Evolutionary conservation across 2,329 filamentous ascomycete genomes (phyloP), one percentile per base, ranked within the genome.

Genomic region (Hypocreales sp.): DNA sequence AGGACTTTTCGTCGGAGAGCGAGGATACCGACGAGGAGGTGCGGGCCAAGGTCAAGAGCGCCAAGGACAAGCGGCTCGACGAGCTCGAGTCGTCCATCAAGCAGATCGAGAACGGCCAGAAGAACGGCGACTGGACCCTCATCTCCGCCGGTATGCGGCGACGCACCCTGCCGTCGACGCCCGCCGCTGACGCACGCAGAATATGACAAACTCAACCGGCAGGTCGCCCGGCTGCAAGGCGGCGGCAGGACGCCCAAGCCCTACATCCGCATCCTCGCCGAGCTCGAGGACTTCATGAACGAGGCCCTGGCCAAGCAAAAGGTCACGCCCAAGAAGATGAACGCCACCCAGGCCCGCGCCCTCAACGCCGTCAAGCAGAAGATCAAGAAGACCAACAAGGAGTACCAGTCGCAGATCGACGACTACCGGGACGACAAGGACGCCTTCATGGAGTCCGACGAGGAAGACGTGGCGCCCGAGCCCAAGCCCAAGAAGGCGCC

Each of bases 321-420:
- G 66, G 80, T 92, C 41, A 80, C 81, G 3, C 74, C 78, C 37
- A 94, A 94, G 73, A 95, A 94, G 70, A 93, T 95, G 86, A 98
- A 93, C 61, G 84, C 86, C 35, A 90, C 78, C 48, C 92, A 87
- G 50, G 79, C 84, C 39, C 82, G 84, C 58, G 84, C 86, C 46
- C 71, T 98, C 47, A 98, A 95, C 55, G 83, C 86, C 36, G 81
- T 95, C 48, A 92, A 94, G 62, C 90, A 98, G 57, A 86, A 86
- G 61, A 83, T 98, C 64, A 86, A 87, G 72, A 95, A 94, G 72
- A 87, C 87, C 61, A 92, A 87, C 68, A 92, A 92, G 61, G 87
- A 95, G 38, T 87, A 87, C 59, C 72, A 82, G 47, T 64, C 69
- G 35, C 81, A 93, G 48, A 78, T 98, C 44, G 83, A 93, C 42